These are phyloP conservation scores for Extremus antarcticus DNA, from an alignment of 495 filamentous ascomycete genomes.

Conservation along the genomic window DNA sequence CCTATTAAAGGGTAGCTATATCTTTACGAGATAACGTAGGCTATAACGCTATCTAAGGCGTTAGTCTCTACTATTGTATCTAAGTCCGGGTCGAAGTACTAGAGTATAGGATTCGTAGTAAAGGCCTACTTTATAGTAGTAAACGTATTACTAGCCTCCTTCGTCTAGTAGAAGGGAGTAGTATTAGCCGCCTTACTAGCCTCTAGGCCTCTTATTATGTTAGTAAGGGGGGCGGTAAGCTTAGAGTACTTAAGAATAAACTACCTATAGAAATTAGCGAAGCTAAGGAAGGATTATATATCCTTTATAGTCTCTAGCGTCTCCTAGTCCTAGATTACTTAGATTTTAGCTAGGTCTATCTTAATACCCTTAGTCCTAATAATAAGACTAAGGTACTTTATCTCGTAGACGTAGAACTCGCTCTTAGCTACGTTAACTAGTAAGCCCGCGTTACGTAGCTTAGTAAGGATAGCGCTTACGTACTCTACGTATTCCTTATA, in stretches of 20 bases:
- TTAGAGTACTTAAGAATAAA: conserved; percentile 6
- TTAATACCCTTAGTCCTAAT: not conserved
- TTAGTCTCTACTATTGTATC: conserved; percentile 3
- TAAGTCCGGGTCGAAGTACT: not conserved
- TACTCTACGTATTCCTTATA: not conserved
- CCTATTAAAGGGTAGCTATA: not conserved
- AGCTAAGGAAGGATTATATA: conserved; percentile 7
- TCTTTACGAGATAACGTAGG: not conserved
- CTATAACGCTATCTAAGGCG: not conserved
- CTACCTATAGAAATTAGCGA: conserved; percentile 5
- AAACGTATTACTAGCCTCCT: too few species aligned
- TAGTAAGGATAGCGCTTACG: not conserved
- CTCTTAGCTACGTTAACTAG: not conserved
- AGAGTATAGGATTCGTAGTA: conserved; percentile 1
- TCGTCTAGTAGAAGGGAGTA: too few species aligned
- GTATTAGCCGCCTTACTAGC: too few species aligned
- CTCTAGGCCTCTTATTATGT: not conserved
- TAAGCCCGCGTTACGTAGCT: not conserved
- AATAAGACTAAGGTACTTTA: not conserved
- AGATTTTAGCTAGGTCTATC: not conserved
- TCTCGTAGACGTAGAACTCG: not conserved
- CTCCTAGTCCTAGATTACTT: not conserved
- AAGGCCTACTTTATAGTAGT: conserved; percentile 4
- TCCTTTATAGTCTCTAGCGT: not conserved
- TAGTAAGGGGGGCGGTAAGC: not conserved